These are phyloP conservation scores for Trichoderma sp. DNA, from an alignment of 2,329 filamentous ascomycete genomes.

Conservation along the genomic window DNA sequence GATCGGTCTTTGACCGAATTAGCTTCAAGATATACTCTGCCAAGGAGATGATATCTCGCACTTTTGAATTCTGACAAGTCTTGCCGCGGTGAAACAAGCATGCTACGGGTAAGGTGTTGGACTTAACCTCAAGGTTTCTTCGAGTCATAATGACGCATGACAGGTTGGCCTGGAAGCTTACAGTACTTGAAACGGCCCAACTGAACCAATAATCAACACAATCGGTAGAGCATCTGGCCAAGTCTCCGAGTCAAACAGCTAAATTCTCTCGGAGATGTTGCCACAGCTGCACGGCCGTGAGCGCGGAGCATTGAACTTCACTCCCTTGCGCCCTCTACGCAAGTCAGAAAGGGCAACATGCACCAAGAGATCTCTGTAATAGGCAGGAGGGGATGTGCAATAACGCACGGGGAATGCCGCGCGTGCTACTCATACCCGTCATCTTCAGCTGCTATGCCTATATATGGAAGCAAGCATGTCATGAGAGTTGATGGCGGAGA, in stretches of 20 bases:
- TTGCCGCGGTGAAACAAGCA: not conserved
- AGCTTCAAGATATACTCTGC: not conserved
- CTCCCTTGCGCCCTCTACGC: not conserved
- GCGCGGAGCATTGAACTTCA: not conserved
- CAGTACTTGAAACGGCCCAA: not conserved
- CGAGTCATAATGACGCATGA: not conserved
- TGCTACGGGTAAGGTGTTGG: not conserved
- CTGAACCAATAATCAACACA: not conserved
- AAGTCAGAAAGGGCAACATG: not conserved
- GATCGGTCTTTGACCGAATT: not conserved
- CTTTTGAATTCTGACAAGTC: not conserved
- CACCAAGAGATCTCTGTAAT: not conserved
- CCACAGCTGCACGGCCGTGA: not conserved
- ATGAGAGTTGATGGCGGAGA: not conserved
- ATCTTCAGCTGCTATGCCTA: not conserved
- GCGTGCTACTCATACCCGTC: not conserved
- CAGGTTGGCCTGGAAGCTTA: not conserved
- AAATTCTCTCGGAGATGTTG: not conserved
- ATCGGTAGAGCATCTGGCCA: not conserved
- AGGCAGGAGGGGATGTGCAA: not conserved
- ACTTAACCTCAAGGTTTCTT: not conserved
- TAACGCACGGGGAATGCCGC: not conserved
- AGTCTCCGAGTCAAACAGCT: not conserved
- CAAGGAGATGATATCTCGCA: not conserved
- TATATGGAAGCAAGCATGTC: not conserved